These are phyloP conservation scores for Orbilia oligospora DNA, from an alignment of 2,329 filamentous ascomycete species.

Conservation along the genomic window DNA sequence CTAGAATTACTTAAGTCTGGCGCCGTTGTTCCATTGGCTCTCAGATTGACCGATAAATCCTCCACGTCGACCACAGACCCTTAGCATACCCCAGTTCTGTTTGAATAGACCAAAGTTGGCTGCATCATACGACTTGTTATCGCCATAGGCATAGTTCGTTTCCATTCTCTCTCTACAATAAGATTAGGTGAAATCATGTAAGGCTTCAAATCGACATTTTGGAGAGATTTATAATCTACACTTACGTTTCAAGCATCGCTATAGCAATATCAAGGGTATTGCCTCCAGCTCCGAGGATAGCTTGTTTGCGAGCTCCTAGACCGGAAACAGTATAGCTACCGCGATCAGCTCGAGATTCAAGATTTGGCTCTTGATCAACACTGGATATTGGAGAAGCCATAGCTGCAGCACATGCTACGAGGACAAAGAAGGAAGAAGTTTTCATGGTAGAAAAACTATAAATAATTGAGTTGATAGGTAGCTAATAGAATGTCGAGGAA, in stretches of 20 bases:
- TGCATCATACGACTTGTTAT: slow-evolving; percentile 59
- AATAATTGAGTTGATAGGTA: no score
- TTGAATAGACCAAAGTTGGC: slow-evolving; percentile 62
- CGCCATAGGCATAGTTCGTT: slow-evolving; percentile 64
- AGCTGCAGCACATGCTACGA: slow-evolving; percentile 26
- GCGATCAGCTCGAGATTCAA: slow-evolving; percentile 40
- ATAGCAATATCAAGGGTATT: slow-evolving; percentile 65
- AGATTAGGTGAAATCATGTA: no score
- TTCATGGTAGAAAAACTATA: neutral
- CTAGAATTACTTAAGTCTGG: slow-evolving; percentile 60
- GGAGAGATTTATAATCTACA: no score
- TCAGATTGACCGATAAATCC: slow-evolving; percentile 62
- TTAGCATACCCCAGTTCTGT: slow-evolving; percentile 61
- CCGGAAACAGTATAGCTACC: slow-evolving; percentile 62
- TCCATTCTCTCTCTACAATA: slow-evolving; percentile 61
- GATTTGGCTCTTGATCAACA: neutral
- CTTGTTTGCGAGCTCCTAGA: slow-evolving; percentile 63
- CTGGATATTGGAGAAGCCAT: slow-evolving; percentile 24
- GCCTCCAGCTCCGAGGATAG: slow-evolving; percentile 63
- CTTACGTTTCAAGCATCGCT: slow-evolving; percentile 65
- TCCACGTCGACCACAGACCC: slow-evolving; percentile 55
- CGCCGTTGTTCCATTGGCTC: slow-evolving; percentile 62
- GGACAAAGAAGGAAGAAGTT: slow-evolving; percentile 15
- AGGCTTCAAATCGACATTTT: no score
- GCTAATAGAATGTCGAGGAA: no score